phyloP scores from a whole-genome alignment of 805 yeast genomes.

The Pichia rugopelliculosa region DNA sequence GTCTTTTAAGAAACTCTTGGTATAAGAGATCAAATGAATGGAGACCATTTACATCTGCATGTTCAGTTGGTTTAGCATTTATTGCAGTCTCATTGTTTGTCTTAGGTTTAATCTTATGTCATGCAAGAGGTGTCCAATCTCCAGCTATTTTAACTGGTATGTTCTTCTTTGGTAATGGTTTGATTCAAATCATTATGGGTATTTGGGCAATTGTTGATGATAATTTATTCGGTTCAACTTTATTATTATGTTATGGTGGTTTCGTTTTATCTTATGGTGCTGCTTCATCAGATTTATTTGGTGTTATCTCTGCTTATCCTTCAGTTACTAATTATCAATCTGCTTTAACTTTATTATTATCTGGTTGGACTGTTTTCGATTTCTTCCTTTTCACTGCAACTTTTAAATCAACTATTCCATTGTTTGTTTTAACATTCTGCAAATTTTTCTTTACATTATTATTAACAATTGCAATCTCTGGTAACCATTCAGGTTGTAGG shows the following conservation, averaged over 20 bases:
- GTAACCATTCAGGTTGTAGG: conserved; percentile 25
- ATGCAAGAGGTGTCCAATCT: conserved; percentile 33
- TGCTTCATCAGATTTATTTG: conserved; percentile 35
- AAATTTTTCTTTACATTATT: conserved; percentile 37
- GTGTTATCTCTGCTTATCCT: conserved; percentile 34
- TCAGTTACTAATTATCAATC: conserved; percentile 29
- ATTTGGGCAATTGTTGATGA: conserved; percentile 41
- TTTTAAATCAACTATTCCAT: conserved; percentile 36
- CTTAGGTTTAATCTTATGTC: conserved; percentile 33
- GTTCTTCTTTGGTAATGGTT: conserved; percentile 39
- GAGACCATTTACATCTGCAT: conserved; percentile 38
- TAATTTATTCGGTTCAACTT: conserved; percentile 43
- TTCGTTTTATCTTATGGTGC: conserved; percentile 44
- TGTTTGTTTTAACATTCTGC: conserved; percentile 32
- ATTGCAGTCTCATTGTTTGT: conserved; percentile 36
- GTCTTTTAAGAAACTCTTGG: conserved; percentile 32
- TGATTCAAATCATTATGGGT: conserved; percentile 37
- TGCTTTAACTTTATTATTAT: conserved; percentile 39
- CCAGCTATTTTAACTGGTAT: conserved; percentile 36
- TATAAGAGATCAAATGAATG: conserved; percentile 32
- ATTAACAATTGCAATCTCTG: conserved; percentile 35
- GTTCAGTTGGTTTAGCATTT: conserved; percentile 38
- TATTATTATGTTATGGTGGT: conserved; percentile 41
- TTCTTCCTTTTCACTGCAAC: conserved; percentile 37
- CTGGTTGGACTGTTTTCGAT: conserved; percentile 44